Base-by-base conservation (phyloP, 2,329 filamentous ascomycete species). In the Teratosphaeriaceae sp. region DNA sequence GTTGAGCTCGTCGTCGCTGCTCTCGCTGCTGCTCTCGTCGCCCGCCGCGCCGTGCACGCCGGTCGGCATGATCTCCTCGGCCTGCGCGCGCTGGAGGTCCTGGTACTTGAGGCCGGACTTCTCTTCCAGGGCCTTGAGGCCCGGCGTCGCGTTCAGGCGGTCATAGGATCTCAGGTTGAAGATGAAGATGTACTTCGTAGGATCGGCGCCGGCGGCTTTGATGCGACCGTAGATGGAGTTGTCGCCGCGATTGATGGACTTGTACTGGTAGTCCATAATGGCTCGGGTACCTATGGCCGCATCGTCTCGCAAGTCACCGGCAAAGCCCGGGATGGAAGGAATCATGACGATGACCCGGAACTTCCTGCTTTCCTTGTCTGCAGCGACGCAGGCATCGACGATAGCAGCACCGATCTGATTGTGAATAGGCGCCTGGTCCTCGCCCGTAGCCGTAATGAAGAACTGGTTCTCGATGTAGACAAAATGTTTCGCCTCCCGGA, bases 381-480 rank as follows among this genome's bases (percentile, higher is more conserved):
- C 90, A 24, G 78, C 75, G 2, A 96, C 79, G 20, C 88, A 83
- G 1, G 90, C 89, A 44, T 98, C 88, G 2, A 96, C 92, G 42
- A 98, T 95, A 2, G 92, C 83, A 6, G 75, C 74, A 11, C 92
- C 92, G 41, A 98, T 85, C 15, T 80, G 84, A 61, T 98, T 98
- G 64, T 88, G 81, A 19, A 97, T 79, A 0, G 90, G 90, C 1
- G 74, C 69, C 62, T 96, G 89, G 26, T 95, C 67, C n/a, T 92
- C 82, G 7, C 88, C 88, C 0, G 90, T 97, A 0, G 92, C 86
- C 1, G 88, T 94, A 60, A 94, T 96, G 73, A 97, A 98, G 70
- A 97, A 97, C 58, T 98, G 92, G 58, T 97, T 97, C 64, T 98
- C 92, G 47, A 98, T 95, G 68, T 97, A 98, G 19, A 98, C 84